These are phyloP conservation scores for Irpex sp. DNA, from an alignment of 1,284 basidiomycete genomes.

Conservation along the genomic window DNA sequence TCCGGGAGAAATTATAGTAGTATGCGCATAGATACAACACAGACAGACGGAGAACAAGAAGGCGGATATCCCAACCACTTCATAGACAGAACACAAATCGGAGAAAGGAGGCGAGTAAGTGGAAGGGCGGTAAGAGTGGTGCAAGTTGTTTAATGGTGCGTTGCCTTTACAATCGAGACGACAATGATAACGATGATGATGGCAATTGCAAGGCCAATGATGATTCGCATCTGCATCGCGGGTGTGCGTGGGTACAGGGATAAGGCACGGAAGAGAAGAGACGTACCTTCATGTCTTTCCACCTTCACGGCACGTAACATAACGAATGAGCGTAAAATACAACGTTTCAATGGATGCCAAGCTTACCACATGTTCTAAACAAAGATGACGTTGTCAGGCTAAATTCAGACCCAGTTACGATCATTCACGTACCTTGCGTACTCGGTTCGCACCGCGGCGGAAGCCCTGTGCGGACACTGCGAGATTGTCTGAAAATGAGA, in stretches of 20 bases:
- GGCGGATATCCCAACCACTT: not conserved
- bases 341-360: not conserved
- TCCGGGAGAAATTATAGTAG: constrained; percentile 14
- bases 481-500: constrained; percentile 71
- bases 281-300: constrained; percentile 94
- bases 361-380: constrained; percentile 81
- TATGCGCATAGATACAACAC: constrained; percentile 21
- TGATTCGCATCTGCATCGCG: constrained; percentile 72
- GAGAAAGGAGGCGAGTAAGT: constrained; percentile 1
- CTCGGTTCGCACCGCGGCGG: constrained; percentile 93
- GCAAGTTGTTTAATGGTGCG: constrained; percentile 37
- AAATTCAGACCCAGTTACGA: not conserved
- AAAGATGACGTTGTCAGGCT: constrained; percentile 19
- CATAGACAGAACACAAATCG: constrained; percentile 1
- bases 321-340: constrained; percentile 13
- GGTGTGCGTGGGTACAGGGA: not conserved
- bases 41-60: not conserved
- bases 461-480: constrained; percentile 99
- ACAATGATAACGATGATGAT: constrained; percentile 93
- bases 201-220: constrained; percentile 83
- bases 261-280: not conserved
- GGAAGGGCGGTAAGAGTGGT: not conserved
- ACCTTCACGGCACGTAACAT: constrained; percentile 48
- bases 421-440: constrained; percentile 83
- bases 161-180: constrained; percentile 86